Evolutionary conservation across 352 stramenopile species (phyloP), one percentile per base, ranked within the genome.

Genomic region (Aphanomyces stellatus): DNA sequence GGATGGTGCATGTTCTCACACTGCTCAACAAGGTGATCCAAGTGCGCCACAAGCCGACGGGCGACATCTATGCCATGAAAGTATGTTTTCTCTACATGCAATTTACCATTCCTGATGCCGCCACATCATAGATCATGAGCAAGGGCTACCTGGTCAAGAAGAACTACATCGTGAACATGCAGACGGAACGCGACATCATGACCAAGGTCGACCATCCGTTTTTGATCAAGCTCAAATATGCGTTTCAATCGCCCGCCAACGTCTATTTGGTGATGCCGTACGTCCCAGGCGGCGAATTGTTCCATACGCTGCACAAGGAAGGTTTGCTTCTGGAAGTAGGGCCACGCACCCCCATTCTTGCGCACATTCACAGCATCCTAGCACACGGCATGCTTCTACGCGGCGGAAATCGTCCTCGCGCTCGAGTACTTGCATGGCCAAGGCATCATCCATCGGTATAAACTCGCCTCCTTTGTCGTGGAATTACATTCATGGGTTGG

Each of bases 81-180:
- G 83, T 87, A 73, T 8, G 19, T 46, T 11, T 46, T n/a, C 13
- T 46, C 37, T 3, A 64, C 0, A 43, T 65, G n/a, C 37, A 3
- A 22, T 37, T 10, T 3, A 53, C n/a, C 19, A 30, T 51, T 24
- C n/a, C 37, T 33, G 27, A 34, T 30, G 17, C n/a, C 35, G 40
- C 15, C 19, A 3, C n/a, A 60, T 67, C 31, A 28, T 61, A 89
- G 80, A 90, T 93, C 69, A 81, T 93, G 37, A 88, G 76, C 42
- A 91, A 91, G 71, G 89, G 91, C 74, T 90, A 88, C 72, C 80
- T 94, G 41, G 81, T 91, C 64, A 86, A 94, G 74, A 77, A 90
- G 71, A 91, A 91, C 57, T 91, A 82, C 34, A 72, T 92, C 49
- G 72, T 76, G 61, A 90, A 91, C 60, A 62, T 92, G 28, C 82